Evolutionary conservation across 2,329 filamentous ascomycete species (phyloP), one percentile per base, ranked within the genome.

Genomic region (Aspergillus hiratsukae): DNA sequence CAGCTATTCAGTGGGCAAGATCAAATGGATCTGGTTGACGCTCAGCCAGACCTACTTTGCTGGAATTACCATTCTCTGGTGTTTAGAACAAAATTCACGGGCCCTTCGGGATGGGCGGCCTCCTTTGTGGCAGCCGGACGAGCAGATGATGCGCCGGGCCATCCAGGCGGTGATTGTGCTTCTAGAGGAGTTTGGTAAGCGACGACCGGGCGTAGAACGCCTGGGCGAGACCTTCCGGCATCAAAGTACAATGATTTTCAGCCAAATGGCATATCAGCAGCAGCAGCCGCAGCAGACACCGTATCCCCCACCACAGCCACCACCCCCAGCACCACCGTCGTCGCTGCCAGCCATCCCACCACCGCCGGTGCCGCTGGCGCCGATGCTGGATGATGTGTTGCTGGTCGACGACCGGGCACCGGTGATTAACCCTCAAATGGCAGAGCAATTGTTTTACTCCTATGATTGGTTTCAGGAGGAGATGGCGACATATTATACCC

Each of bases 21-120:
- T 75, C 19, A 75, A 75, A 57, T 75, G 72, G 72, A 73, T 75
- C 41, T 75, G 72, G 72, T 62, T 75, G 49, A 75, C 72, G 1
- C 60, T 75, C 29, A 73, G 71, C 54, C 72, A 75, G 53, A 58
- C 72, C 19, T 75, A 75, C 49, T 73, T 72, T 52, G 72, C 72
- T 1, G 72, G 72, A 1, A 72, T 75, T 46, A 75, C 72, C 9
- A 74, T 74, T 28, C 58, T 75, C 19, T 75, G 72, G 72, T 74
- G 72, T 55, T 62, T 75, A 29, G 72, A 75, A 53, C 70, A 74
- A 53, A 73, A 75, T 48, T 64, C 72, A n/a, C 70, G 69, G 5
- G 64, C 69, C 0, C 53, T 72, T 2, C 67, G 66, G 3, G 68
- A 70, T 10, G 67, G 65, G 1, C 69, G 56, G 2, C 56, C 63